These are phyloP conservation scores for Saturnispora serradocipensis DNA, from an alignment of 805 yeast genomes.

Conservation along the genomic window DNA sequence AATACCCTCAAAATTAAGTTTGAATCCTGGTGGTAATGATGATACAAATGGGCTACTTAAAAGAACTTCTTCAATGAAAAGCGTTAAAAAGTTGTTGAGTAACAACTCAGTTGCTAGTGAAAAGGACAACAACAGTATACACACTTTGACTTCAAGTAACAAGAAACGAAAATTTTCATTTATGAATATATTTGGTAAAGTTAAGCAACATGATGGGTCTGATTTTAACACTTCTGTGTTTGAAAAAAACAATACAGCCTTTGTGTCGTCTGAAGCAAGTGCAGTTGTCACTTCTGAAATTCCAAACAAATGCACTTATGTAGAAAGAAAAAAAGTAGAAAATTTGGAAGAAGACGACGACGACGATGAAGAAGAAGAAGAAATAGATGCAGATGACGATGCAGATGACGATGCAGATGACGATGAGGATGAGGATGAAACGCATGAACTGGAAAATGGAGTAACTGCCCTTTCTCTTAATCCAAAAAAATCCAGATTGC, in stretches of 20 bases:
- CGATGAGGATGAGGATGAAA: background rate
- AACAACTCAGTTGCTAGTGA: background rate
- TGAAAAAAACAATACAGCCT: background rate
- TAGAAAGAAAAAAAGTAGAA: background rate
- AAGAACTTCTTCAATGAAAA: constrained; percentile 10
- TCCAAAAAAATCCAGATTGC: constrained; percentile 5
- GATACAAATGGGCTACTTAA: background rate
- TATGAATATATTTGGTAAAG: background rate
- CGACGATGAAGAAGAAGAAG: background rate
- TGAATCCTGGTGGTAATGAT: constrained; percentile 6
- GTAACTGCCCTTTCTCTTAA: background rate
- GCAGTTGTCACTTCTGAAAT: background rate
- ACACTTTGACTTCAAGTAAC: background rate
- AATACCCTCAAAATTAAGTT: constrained; percentile 23
- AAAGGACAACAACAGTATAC: background rate
- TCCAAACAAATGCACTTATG: background rate
- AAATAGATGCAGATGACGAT: background rate
- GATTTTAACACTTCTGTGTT: background rate
- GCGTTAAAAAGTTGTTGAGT: constrained; percentile 1
- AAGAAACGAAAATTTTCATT: background rate
- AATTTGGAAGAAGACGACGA: background rate
- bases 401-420: constrained; percentile 3
- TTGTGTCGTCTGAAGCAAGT: background rate
- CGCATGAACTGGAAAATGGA: background rate
- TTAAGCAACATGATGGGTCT: background rate